Base-by-base conservation (phyloP, 2,329 filamentous ascomycete species). In the Cordyceps sp. region DNA sequence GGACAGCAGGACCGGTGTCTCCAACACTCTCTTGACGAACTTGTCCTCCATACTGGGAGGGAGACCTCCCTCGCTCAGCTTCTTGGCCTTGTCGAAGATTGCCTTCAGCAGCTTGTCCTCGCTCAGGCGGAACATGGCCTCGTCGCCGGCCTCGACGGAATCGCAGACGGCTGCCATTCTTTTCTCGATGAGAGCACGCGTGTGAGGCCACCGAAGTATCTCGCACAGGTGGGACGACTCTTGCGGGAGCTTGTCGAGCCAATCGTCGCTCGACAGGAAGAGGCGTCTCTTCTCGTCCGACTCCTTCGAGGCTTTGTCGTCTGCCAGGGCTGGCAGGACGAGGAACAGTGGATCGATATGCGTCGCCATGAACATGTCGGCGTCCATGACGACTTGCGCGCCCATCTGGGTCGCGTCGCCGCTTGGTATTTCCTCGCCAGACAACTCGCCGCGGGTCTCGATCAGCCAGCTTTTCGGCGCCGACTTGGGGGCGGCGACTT, bases 341-440 rank as follows among this genome's bases (percentile, higher is more conserved):
- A 96, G 62, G 57, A 96, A 96, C 4, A 94, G 48, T 5, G 82
- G 69, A 51, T 98, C 90, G 33, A 93, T 62, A 2, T 74, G 70
- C 2, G 90, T 93, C 8, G 88, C 83, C 36, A 96, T 57, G 45
- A 80, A 78, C n/a, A 96, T 58, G 37, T 85, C 74, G 22, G 83
- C 73, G 27, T 64, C 66, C 44, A 75, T 74, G 22, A 74, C 66
- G 17, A 83, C 42, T 18, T 49, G 43, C 21, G 42, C 40, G 18
- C 42, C 41, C 4, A 22, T 33, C 26, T 33, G 32, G 42, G 38
- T 31, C 18, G 21, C 15, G n/a, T 37, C 31, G 23, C 38, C 44
- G 8, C 36, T 33, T 14, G 37, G 35, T 20, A 37, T 17, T 9
- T 43, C 37, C 10, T 47, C 39, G 6, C 43, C 38, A 4, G 27